A percentile compares a stretch with the other conserved stretches of the same genome.
phyloP scores from a whole-genome alignment of 2,329 filamentous ascomycete genomes.

The Chrysosporium queenslandicum region DNA sequence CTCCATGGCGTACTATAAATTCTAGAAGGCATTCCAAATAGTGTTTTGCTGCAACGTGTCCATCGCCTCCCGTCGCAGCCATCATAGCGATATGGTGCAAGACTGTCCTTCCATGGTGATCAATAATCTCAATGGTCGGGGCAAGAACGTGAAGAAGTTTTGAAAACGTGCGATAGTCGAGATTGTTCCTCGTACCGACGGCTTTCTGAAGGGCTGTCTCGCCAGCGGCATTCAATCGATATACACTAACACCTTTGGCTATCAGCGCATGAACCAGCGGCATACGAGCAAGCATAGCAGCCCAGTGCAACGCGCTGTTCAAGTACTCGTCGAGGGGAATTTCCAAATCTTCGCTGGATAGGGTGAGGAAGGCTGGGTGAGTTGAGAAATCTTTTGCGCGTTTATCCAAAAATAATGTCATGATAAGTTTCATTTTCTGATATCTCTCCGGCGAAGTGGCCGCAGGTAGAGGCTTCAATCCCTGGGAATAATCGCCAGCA shows the following conservation, averaged over 20 bases:
- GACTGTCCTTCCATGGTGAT: slow-evolving; percentile 81
- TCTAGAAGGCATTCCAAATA: slow-evolving; percentile 91
- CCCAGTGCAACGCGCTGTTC: slow-evolving; percentile 90
- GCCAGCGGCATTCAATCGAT: slow-evolving; percentile 75
- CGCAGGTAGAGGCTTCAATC: slow-evolving; percentile 39
- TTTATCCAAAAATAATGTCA: slow-evolving; percentile 72
- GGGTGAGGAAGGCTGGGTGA: slow-evolving; percentile 64
- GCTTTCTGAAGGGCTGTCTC: slow-evolving; percentile 91
- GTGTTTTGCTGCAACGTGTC: slow-evolving; percentile 74
- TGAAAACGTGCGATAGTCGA: slow-evolving; percentile 82
- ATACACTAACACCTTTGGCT: slow-evolving; percentile 73
- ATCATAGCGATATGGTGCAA: slow-evolving; percentile 94
- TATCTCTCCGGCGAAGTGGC: slow-evolving; percentile 56
- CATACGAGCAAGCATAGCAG: slow-evolving; percentile 80
- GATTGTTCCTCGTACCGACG: slow-evolving; percentile 85
- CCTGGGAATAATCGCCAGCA: slow-evolving; percentile 17
- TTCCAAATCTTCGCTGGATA: slow-evolving; percentile 74
- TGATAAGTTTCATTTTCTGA: slow-evolving; percentile 68
- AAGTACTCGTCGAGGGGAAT: slow-evolving; percentile 80
- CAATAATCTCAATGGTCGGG: slow-evolving; percentile 79
- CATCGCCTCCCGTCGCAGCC: slow-evolving; percentile 87
- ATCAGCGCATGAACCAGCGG: slow-evolving; percentile 73
- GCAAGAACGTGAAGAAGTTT: slow-evolving; percentile 82
- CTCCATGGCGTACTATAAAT: slow-evolving; percentile 82
- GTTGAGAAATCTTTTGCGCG: slow-evolving; percentile 59